Evolutionary conservation across 768 basidiomycete species (phyloP).

Genomic region (Auricularia cornea): DNA sequence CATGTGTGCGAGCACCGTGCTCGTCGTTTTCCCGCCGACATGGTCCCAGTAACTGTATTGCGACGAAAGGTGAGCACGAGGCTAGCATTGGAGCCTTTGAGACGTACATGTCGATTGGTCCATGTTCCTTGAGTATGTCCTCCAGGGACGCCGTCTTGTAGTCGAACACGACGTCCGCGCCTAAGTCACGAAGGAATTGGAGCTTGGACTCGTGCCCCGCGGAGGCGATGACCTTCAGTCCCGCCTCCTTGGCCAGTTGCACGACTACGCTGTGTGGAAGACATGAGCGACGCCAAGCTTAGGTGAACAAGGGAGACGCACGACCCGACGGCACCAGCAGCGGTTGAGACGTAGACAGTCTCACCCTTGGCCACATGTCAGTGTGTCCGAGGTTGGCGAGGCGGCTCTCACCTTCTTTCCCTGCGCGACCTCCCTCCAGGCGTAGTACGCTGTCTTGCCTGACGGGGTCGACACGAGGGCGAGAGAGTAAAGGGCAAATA

Average conservation of each 20-base stretch:
- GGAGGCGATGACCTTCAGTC: constrained; percentile 34
- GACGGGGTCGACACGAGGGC: not conserved
- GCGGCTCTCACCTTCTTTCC: no score
- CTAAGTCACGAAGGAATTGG: constrained; percentile 24
- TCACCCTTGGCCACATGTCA: constrained; percentile 30
- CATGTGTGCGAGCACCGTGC: constrained; percentile 43
- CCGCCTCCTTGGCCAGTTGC: constrained; percentile 32
- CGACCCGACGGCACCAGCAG: constrained; percentile 52
- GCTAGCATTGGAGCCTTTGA: not conserved
- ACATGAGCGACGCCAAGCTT: no score
- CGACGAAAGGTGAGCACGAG: not conserved
- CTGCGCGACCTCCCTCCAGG: constrained; percentile 35
- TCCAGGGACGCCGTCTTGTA: constrained; percentile 22
- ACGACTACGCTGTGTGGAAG: constrained; percentile 12
- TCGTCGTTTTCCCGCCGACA: constrained; percentile 53
- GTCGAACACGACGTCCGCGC: constrained; percentile 31
- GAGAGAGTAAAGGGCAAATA: no score
- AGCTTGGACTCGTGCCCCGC: constrained; percentile 37
- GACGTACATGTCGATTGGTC: constrained; percentile 26
- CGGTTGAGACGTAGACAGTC: constrained; percentile 40
- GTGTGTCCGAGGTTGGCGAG: not conserved
- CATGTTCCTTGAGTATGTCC: constrained; percentile 26
- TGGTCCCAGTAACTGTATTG: constrained; percentile 44
- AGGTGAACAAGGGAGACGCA: constrained; percentile 23
- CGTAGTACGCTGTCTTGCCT: constrained; percentile 26